Evolutionary conservation across 2,329 filamentous ascomycete species (phyloP).

Genomic region (Aspergillus proliferans): DNA sequence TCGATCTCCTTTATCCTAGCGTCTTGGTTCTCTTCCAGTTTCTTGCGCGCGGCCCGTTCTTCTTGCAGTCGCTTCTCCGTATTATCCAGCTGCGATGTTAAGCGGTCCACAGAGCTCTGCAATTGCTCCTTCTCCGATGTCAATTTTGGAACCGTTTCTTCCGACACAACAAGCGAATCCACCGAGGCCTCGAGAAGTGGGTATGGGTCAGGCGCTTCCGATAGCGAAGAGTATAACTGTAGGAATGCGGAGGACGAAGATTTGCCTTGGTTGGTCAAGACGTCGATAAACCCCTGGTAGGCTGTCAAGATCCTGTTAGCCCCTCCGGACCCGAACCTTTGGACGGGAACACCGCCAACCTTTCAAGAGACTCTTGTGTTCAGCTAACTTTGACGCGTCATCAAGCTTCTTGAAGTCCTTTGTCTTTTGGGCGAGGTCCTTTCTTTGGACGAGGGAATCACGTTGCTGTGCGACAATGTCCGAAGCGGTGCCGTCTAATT

Average conservation of each 20-base stretch:
- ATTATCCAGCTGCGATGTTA: slow-evolving; percentile 77
- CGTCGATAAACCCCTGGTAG: slow-evolving; percentile 95
- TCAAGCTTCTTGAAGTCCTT: slow-evolving; percentile 96
- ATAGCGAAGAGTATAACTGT: slow-evolving; percentile 84
- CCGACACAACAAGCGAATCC: slow-evolving; percentile 83
- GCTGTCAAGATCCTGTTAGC: slow-evolving; percentile 46
- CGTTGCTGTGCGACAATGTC: slow-evolving; percentile 90
- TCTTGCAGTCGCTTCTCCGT: slow-evolving; percentile 72
- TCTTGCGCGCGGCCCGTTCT: slow-evolving; percentile 66
- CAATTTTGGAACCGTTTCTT: slow-evolving; percentile 86
- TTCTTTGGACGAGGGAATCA: slow-evolving; percentile 91
- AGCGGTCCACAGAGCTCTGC: slow-evolving; percentile 67
- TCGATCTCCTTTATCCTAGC: slow-evolving; percentile 82
- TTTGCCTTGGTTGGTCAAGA: slow-evolving; percentile 93
- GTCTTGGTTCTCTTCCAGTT: slow-evolving; percentile 72
- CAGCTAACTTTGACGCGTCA: slow-evolving; percentile 74
- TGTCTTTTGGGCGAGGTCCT: slow-evolving; percentile 97
- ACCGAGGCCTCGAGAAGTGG: slow-evolving; percentile 93
- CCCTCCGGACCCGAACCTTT: background rate
- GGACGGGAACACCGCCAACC: slow-evolving; percentile 44
- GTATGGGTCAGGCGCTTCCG: slow-evolving; percentile 94
- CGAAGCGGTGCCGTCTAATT: slow-evolving; percentile 85
- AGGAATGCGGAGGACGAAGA: slow-evolving; percentile 88
- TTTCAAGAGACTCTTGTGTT: slow-evolving; percentile 86
- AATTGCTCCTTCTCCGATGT: slow-evolving; percentile 82